Base-by-base conservation (phyloP, 1,284 basidiomycete genomes). In the Heterobasidion occidentale region DNA sequence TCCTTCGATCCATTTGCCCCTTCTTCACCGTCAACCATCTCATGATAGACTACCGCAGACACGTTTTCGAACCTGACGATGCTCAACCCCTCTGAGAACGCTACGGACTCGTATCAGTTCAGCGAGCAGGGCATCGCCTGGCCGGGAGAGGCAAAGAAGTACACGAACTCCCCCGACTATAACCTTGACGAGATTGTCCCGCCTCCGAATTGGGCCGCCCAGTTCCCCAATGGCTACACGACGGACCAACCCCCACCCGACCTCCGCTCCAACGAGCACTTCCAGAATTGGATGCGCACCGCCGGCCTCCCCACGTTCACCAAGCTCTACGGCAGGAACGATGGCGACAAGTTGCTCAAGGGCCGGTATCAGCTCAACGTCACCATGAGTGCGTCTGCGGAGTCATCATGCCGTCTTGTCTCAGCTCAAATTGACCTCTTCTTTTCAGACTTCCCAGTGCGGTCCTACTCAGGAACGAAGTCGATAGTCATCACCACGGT, bases 281-380 rank as follows among this genome's bases (percentile, higher is more conserved):
- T 99, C 77, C 94, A 98, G 73, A 95, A 98, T 64, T 99, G 97
- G 97, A 99, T 99, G 97, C 85, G 96, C 59, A 96, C 94, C 1
- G 93, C 97, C 1, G 96, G 95, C 20, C 74, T 99, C 55, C 96
- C 97, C 1, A 98, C 95, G 1, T 99, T 99, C 74, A 86, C 93
- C 47, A 98, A 98, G 73, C 76, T 98, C 19, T 98, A 91, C 70
- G 94, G 87, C 34, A 79, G 97, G 59, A 98, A 98, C 70, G 96
- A 98, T 67, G 70, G 81, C 35, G 77, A 86, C 36, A 75, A 75
- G 45, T 86, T 99, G 78, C 63, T 67, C 9, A 77, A 83, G 51
- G 97, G 94, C 6, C 78, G 74, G 44, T 99, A 99, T 70, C 73
- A 81, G 61, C 80, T 98, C 54, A 74, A 77, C 44, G 83, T 95